Percentiles rank a stretch among this genome's conserved stretches.
Conservation (phyloP, 495 filamentous ascomycete species). For the Podospora didyma region DNA sequence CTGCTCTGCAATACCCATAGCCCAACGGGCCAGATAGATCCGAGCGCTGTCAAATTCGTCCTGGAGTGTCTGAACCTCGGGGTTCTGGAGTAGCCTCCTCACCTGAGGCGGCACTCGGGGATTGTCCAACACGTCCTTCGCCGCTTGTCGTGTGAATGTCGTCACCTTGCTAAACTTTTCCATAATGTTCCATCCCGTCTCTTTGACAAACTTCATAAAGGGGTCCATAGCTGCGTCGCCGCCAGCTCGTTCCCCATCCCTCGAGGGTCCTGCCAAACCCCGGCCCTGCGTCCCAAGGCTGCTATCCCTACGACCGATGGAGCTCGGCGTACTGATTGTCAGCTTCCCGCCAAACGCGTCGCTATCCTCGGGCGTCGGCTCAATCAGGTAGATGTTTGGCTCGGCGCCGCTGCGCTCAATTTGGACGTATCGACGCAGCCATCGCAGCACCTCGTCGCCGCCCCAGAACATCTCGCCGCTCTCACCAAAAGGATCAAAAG, state of each 20-base stretch:
- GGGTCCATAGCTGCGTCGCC: conserved; percentile 86
- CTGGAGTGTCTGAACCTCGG: conserved; percentile 90
- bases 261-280: conserved; percentile 17
- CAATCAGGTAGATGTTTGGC: conserved; percentile 83
- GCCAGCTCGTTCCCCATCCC: conserved; percentile 13
- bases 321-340: conserved; percentile 34
- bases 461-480: conserved; percentile 91
- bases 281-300: conserved; percentile 26
- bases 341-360: conserved; percentile 69
- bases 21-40: conserved; percentile 92
- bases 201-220: conserved; percentile 89
- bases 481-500: conserved; percentile 86
- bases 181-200: conserved; percentile 91
- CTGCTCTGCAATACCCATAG: conserved; percentile 97
- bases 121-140: conserved; percentile 86
- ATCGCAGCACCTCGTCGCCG: conserved; percentile 89
- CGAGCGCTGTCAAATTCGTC: conserved; percentile 97
- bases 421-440: conserved; percentile 77
- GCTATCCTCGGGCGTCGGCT: conserved; percentile 80
- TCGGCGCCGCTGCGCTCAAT: conserved; percentile 82
- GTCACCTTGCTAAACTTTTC: conserved; percentile 96
- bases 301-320: conserved; percentile 38
- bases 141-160: conserved; percentile 86
- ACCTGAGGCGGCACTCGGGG: conserved; percentile 84
- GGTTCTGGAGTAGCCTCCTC: conserved; percentile 77